These are phyloP conservation scores for Scutellaria barbata DNA, from an alignment of 257 asterid genomes.

Conservation along the genomic window DNA sequence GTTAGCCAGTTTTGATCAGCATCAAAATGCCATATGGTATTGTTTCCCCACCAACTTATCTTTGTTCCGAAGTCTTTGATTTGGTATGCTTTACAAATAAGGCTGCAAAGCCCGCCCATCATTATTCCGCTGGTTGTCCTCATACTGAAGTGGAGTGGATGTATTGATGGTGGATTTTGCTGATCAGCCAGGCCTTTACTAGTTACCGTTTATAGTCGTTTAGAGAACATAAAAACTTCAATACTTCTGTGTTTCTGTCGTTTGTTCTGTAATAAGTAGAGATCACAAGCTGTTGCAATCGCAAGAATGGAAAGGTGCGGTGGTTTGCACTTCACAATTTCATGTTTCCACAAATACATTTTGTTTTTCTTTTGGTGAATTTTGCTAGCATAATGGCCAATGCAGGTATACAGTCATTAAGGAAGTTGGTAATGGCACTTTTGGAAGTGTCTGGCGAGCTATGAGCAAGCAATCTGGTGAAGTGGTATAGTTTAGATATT, in stretches of 20 bases:
- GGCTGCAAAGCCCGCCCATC: conserved; percentile 60
- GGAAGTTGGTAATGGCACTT: conserved; percentile 97
- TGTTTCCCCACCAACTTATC: conserved; percentile 37
- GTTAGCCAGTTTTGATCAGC: conserved; percentile 35
- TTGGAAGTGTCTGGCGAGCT: conserved; percentile 97
- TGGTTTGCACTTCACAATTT: conserved; percentile 24
- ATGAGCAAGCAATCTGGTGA: conserved; percentile 89
- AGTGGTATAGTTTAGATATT: conserved; percentile 58
- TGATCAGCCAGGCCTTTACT: conserved; percentile 58
- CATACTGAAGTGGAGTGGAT: conserved; percentile 41
- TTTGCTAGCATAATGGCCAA: conserved; percentile 14
- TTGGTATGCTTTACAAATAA: conserved; percentile 50
- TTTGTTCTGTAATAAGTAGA: conserved; percentile 40
- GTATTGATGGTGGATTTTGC: conserved; percentile 60
- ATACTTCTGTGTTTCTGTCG: conserved; percentile 26
- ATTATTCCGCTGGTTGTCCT: conserved; percentile 41
- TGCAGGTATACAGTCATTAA: conserved; percentile 83
- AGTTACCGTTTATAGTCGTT: conserved; percentile 45
- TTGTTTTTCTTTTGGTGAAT: conserved; percentile 11
- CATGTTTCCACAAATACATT: neutral
- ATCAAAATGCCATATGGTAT: conserved; percentile 55
- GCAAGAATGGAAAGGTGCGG: conserved; percentile 81
- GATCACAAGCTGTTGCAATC: conserved; percentile 47
- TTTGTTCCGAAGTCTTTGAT: conserved; percentile 41
- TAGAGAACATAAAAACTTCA: conserved; percentile 38